Conservation (phyloP, 129 eudicot genomes). For the Artemisia annua region DNA sequence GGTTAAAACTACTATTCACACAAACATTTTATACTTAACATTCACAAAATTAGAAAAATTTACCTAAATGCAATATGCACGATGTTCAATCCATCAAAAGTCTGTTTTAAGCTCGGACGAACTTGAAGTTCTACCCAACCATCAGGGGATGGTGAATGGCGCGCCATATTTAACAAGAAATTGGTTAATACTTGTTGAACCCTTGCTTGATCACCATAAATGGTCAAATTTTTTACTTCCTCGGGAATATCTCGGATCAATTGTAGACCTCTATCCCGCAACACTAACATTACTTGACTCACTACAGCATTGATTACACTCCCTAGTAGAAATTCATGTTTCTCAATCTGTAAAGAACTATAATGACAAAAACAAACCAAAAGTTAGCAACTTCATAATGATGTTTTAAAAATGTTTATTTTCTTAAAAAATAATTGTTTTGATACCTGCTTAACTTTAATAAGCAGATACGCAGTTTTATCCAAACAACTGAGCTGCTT, state of each 20-base stretch:
- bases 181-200: slow-evolving; percentile 76
- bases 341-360: slow-evolving; percentile 78
- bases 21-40: background rate
- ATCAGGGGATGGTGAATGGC: slow-evolving; percentile 64
- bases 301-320: slow-evolving; percentile 79
- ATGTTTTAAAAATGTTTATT: background rate
- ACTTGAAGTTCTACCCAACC: slow-evolving; percentile 88
- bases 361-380: slow-evolving; percentile 8
- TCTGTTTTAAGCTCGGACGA: slow-evolving; percentile 58
- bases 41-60: background rate
- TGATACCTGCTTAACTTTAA: no score
- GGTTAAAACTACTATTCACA: background rate
- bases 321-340: slow-evolving; percentile 67
- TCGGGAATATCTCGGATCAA: slow-evolving; percentile 82
- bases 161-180: slow-evolving; percentile 73
- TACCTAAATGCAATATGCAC: slow-evolving; percentile 79
- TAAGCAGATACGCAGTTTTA: no score
- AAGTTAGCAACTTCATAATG: slow-evolving; percentile 1
- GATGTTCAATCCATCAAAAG: slow-evolving; percentile 42
- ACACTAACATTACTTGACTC: slow-evolving; percentile 72
- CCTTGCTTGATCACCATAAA: slow-evolving; percentile 77
- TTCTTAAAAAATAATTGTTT: no score
- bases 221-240: slow-evolving; percentile 59
- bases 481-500: no score
- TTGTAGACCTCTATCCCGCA: slow-evolving; percentile 73